phyloP scores from a whole-genome alignment of 1,284 basidiomycete species.

The Ganoderma multipileum region DNA sequence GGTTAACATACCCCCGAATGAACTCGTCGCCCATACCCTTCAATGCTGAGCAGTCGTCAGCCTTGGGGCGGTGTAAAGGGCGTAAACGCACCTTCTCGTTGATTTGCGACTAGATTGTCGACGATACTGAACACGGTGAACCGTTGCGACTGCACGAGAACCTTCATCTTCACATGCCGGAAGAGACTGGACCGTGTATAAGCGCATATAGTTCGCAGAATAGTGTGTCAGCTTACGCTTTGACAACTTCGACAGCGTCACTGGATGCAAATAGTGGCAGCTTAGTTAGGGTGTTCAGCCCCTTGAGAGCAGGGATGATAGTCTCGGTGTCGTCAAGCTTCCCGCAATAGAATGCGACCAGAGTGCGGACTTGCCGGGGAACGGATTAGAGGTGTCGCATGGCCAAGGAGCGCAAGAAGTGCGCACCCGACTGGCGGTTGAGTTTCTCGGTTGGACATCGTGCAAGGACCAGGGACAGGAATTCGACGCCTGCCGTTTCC shows the following conservation, averaged over 20 bases:
- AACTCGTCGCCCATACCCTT: constrained; percentile 79
- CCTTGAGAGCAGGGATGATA: constrained; percentile 77
- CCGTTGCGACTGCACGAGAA: constrained; percentile 83
- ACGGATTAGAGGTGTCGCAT: constrained; percentile 20
- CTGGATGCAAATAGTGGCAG: constrained; percentile 73
- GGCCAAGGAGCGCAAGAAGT: constrained; percentile 11
- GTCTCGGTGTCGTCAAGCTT: constrained; percentile 90
- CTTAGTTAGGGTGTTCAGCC: constrained; percentile 73
- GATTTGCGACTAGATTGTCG: constrained; percentile 78
- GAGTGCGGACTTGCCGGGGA: constrained; percentile 69
- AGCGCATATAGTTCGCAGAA: constrained; percentile 5
- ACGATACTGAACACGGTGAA: constrained; percentile 86
- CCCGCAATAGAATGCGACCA: constrained; percentile 84
- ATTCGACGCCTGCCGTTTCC: constrained; percentile 67
- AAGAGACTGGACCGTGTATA: constrained; percentile 64
- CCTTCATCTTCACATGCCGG: constrained; percentile 80
- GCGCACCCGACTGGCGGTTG: constrained; percentile 83
- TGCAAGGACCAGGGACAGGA: constrained; percentile 72
- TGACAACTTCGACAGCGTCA: constrained; percentile 73
- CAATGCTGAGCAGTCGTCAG: constrained; percentile 53
- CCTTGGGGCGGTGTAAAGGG: no score
- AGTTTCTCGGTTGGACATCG: constrained; percentile 69
- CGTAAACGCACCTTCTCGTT: constrained; percentile 66
- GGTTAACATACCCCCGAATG: constrained; percentile 75
- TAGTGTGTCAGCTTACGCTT: constrained; percentile 60